Percentiles rank a stretch among this genome's conserved stretches.
Evolutionary conservation across 2,329 filamentous ascomycete species (phyloP).

Genomic region (Microthyrium microscopicum): DNA sequence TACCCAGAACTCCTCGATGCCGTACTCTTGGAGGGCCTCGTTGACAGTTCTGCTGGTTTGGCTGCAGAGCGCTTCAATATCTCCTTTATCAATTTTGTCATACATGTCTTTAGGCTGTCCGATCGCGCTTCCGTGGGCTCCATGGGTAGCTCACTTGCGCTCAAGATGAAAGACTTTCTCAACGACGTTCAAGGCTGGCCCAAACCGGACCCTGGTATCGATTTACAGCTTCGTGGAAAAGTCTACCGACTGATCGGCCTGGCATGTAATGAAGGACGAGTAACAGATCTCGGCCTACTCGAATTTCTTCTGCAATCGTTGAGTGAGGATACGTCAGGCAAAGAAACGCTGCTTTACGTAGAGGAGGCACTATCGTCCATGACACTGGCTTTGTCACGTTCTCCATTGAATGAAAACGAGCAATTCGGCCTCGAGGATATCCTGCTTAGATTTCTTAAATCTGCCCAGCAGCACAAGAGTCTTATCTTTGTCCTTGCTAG

Average conservation of each 20-base stretch:
- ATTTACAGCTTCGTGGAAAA: conserved; percentile 53
- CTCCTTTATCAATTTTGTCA: conserved; percentile 77
- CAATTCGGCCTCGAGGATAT: neutral
- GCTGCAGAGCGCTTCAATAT: conserved; percentile 57
- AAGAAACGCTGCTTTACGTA: conserved; percentile 66
- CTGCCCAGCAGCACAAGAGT: conserved; percentile 48
- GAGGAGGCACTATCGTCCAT: conserved; percentile 76
- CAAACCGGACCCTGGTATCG: conserved; percentile 24
- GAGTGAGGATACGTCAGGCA: conserved; percentile 58
- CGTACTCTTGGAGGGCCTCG: conserved; percentile 1
- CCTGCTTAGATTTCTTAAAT: neutral
- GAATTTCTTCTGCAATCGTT: conserved; percentile 75
- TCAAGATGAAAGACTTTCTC: conserved; percentile 4
- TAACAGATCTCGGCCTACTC: conserved; percentile 40
- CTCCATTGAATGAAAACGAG: neutral
- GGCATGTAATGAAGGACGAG: conserved; percentile 45
- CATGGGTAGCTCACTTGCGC: conserved; percentile 54
- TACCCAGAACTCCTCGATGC: neutral
- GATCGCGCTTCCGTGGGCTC: conserved; percentile 59
- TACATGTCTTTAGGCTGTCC: conserved; percentile 51
- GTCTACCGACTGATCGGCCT: conserved; percentile 87
- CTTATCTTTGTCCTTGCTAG: conserved; percentile 70
- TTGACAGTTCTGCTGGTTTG: conserved; percentile 4
- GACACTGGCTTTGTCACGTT: conserved; percentile 34
- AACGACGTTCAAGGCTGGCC: conserved; percentile 30